Evolutionary conservation across 2,329 filamentous ascomycete species (phyloP), one percentile per base, ranked within the genome.

Genomic region (Alternaria sp.): DNA sequence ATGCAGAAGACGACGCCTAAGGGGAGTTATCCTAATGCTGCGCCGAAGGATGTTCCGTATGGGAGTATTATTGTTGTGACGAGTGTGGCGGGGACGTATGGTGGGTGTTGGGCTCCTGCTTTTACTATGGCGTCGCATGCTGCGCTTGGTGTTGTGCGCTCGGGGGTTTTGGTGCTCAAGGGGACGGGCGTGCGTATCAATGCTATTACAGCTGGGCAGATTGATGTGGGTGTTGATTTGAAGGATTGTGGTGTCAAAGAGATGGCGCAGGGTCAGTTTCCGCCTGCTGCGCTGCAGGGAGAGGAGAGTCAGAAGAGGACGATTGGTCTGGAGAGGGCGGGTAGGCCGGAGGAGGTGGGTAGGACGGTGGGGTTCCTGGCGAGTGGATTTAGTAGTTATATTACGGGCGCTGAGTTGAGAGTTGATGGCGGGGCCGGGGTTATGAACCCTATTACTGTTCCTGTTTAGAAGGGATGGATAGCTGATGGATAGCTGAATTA

Each of bases 31-130:
- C 82, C 86, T 0, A 90, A 90, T 69, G 88, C 88, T 1, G 85
- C 86, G 12, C 86, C 86, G 0, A 90, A 90, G 70, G 84, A 85
- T 67, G 82, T 84, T 52, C 81, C 82, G n/a, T 90, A 90, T 70
- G 88, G 88, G 3, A 86, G 83, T 66, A 89, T 90, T 61, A 83
- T 90, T 46, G 86, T 90, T n/a, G 86, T 90, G 3, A 84, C 83
- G 17, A 84, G 81, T 47, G 86, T 88, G 0, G 87, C 87, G 2
- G 85, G 83, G 25, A 85, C 84, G 21, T 86, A 87, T 65, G 87
- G 87, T 8, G 80, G 83, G 4, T 87, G 86, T 70, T 88, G 87
- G 86, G 86, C 87, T 0, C 86, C 87, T 0, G 84, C 82, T n/a
- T 88, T 86, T 62, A 89, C 87, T 0, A 88, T 90, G 85, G 82